Evolutionary conservation across 2,329 filamentous ascomycete species (phyloP), one percentile per base, ranked within the genome.

Genomic region (Aspergillus oerlinghausenensis): DNA sequence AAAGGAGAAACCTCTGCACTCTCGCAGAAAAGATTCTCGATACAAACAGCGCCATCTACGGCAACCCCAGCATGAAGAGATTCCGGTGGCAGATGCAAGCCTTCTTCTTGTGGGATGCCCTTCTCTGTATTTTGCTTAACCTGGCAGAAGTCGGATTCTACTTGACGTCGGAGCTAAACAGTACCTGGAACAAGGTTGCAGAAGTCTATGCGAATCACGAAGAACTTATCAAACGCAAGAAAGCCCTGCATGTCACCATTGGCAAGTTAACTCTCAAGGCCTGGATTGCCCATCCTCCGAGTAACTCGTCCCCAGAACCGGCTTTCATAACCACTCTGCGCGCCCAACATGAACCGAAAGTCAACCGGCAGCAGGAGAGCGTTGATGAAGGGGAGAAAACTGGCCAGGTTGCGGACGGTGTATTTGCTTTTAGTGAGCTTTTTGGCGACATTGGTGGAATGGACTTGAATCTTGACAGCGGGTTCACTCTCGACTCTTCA

Each of bases 91-190:
- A 79, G 50, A 66, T 74, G 35, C 68, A 77, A 26, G 62, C 70
- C 10, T 73, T 77, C 29, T 83, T 80, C 61, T 68, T 76, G 32
- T 82, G 79, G 78, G 79, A 80, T 54, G 72, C 77, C 2, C 72
- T 79, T 47, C 72, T 81, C 11, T 78, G 78, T 60, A 66, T 82
- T 26, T 65, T 82, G 29, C 72, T 63, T 56, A 71, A 72, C 49
- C 62, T 76, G 0, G 60, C 70, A 14, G 67, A 70, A 28, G 38
- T 45, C 66, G 70, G 58, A 61, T 73, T 49, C 55, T 74, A 48
- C 68, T 67, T 43, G 63, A 67, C 50, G 55, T 73, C 19, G 51
- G 60, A 49, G 63, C 40, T 57, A 7, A n/a, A 66, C 32, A 40
- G 64, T 35, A 75, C 72, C 0, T 82, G 80, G 80, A 63, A 65